phyloP scores from a whole-genome alignment of 2,329 filamentous ascomycete species.

The Tolypocladium pustulatum region DNA sequence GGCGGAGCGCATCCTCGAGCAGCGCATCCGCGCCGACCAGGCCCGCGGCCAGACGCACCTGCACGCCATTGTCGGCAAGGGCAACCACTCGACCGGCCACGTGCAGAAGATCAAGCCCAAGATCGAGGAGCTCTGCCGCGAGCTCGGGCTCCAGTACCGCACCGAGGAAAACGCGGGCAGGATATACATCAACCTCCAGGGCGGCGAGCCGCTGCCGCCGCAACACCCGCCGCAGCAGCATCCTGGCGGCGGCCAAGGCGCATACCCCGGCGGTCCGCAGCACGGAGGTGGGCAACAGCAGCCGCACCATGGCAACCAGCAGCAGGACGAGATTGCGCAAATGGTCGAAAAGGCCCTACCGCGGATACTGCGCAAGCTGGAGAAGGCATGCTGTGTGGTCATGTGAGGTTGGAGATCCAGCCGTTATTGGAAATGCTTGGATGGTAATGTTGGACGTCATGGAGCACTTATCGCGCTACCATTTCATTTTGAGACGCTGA shows the following conservation, averaged over 20 bases:
- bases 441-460: neutral
- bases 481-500: neutral
- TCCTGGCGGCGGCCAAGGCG: slow-evolving; percentile 21
- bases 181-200: slow-evolving; percentile 79
- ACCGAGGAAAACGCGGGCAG: slow-evolving; percentile 85
- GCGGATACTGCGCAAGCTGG: slow-evolving; percentile 52
- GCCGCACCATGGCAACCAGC: slow-evolving; percentile 28
- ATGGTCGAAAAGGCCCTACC: slow-evolving; percentile 50
- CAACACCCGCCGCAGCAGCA: slow-evolving; percentile 25
- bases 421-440: neutral
- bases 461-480: neutral
- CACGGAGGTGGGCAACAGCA: slow-evolving; percentile 28
- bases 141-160: slow-evolving; percentile 70
- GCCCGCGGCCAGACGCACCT: slow-evolving; percentile 67
- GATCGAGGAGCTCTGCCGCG: slow-evolving; percentile 75
- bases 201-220: slow-evolving; percentile 49
- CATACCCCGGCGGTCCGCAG: slow-evolving; percentile 17
- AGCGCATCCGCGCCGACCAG: slow-evolving; percentile 71
- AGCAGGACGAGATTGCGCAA: slow-evolving; percentile 46
- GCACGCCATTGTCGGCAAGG: slow-evolving; percentile 93
- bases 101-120: slow-evolving; percentile 94
- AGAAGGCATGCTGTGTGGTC: slow-evolving; percentile 61
- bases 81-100: slow-evolving; percentile 72
- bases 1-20: slow-evolving; percentile 80
- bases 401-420: slow-evolving; percentile 42